phyloP scores from a whole-genome alignment of 768 basidiomycete genomes.

The Sporobolomyces pararoseus region DNA sequence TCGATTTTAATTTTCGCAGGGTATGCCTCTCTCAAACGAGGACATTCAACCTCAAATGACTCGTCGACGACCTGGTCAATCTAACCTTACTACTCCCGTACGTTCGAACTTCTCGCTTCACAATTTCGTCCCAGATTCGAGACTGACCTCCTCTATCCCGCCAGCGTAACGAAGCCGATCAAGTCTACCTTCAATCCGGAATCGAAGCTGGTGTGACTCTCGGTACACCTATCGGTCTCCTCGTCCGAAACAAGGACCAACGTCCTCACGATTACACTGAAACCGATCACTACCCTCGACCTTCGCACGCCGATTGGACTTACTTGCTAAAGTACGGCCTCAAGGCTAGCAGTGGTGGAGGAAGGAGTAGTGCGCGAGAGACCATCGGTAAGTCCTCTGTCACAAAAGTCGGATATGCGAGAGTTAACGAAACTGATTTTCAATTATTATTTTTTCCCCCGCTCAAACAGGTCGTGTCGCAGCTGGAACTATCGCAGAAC shows the following conservation, averaged over 20 bases:
- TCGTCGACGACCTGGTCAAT: conserved; percentile 89
- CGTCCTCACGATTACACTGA: conserved; percentile 97
- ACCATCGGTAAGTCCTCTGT: conserved; percentile 69
- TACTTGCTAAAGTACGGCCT: conserved; percentile 96
- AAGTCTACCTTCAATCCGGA: conserved; percentile 88
- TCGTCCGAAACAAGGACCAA: conserved; percentile 97
- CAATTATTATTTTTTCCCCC: too few species aligned
- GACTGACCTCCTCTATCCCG: too few species aligned
- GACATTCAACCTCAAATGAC: conserved; percentile 90
- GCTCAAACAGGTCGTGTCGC: conserved; percentile 76
- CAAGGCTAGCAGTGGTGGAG: conserved; percentile 95
- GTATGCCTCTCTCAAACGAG: conserved; percentile 68
- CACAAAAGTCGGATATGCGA: background rate
- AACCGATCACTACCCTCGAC: conserved; percentile 94
- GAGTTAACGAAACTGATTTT: too few species aligned
- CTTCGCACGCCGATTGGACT: conserved; percentile 95
- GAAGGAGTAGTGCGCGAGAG: conserved; percentile 89
- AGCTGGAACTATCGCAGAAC: conserved; percentile 96
- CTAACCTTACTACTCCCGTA: conserved; percentile 91
- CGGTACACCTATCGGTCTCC: conserved; percentile 93
- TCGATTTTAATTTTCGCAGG: conserved; percentile 55
- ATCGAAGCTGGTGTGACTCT: conserved; percentile 89
- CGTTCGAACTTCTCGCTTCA: conserved; percentile 46
- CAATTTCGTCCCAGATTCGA: background rate
- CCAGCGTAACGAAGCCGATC: conserved; percentile 91